A percentile compares a stretch with the other conserved stretches of the same genome.
Evolutionary conservation across 106 monocot genomes (phyloP).

Genomic region (Apostasia ramifera): DNA sequence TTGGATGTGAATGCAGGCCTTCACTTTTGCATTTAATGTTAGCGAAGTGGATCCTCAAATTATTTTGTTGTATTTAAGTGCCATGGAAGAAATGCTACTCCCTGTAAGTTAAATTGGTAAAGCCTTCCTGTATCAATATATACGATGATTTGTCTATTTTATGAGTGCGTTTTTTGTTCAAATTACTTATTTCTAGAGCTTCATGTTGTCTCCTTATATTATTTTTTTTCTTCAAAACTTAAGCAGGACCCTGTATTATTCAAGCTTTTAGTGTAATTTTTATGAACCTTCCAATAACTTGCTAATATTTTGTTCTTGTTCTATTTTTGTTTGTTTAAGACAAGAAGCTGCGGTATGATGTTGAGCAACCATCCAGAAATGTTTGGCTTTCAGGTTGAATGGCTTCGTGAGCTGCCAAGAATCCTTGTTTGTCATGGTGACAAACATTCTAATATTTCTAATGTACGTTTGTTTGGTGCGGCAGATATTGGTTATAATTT

Average conservation of each 20-base stretch:
- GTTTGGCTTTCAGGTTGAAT: constrained; percentile 32
- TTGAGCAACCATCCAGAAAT: constrained; percentile 15
- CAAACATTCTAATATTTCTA: constrained; percentile 38
- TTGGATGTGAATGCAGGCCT: constrained; percentile 41
- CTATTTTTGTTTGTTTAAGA: constrained; percentile 7
- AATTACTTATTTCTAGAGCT: no score
- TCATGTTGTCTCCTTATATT: no score
- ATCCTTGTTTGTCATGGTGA: constrained; percentile 45
- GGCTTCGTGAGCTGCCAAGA: constrained; percentile 51
- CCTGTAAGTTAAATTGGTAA: constrained; percentile 33
- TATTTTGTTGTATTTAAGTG: constrained; percentile 42
- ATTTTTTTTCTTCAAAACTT: no score
- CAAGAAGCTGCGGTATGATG: constrained; percentile 1
- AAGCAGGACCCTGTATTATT: no score
- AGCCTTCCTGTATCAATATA: no score
- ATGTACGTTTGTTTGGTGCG: constrained; percentile 25
- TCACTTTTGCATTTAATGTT: constrained; percentile 59
- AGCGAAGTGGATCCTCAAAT: constrained; percentile 66
- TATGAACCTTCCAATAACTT: background rate
- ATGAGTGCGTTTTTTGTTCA: no score
- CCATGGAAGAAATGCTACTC: constrained; percentile 57
- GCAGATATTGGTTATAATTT: no score
- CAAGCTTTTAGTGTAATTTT: no score
- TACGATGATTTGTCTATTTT: no score
- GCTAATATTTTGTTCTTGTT: background rate